Conservation (phyloP, 1,139 yeast genomes). For the Blastobotrys aristatus region DNA sequence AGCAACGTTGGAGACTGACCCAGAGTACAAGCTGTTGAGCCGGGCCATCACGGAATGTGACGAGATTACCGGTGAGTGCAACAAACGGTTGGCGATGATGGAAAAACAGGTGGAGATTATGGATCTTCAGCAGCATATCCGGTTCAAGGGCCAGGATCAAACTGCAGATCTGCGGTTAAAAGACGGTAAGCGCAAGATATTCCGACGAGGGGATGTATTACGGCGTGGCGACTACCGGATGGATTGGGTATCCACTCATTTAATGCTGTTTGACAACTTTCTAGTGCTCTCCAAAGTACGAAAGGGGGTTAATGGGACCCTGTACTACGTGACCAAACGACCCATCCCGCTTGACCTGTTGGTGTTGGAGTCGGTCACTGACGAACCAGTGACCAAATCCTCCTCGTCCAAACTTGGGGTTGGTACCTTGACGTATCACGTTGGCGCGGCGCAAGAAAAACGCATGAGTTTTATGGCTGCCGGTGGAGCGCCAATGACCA, state of each 20-base stretch:
- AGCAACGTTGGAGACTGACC: constrained; percentile 47
- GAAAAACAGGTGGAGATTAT: constrained; percentile 40
- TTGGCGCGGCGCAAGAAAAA: constrained; percentile 11
- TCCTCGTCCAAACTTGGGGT: constrained; percentile 29
- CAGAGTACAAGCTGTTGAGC: constrained; percentile 51
- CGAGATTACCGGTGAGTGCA: constrained; percentile 44
- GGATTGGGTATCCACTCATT: constrained; percentile 43
- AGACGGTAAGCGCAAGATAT: constrained; percentile 52
- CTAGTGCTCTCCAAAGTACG: constrained; percentile 57
- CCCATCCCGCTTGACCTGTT: constrained; percentile 41
- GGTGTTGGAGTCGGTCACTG: constrained; percentile 33
- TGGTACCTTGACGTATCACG: constrained; percentile 28
- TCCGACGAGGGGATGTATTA: constrained; percentile 55
- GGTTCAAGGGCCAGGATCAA: constrained; percentile 37
- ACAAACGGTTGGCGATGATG: constrained; percentile 40
- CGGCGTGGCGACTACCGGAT: constrained; percentile 59
- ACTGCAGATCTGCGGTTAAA: constrained; percentile 46
- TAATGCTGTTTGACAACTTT: constrained; percentile 69
- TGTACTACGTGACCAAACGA: constrained; percentile 32
- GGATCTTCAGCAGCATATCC: constrained; percentile 32
- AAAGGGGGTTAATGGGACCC: constrained; percentile 33
- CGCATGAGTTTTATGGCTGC: constrained; percentile 10
- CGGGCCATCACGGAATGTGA: constrained; percentile 51
- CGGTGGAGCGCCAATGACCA: constrained; percentile 11
- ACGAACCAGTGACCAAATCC: constrained; percentile 33